Conservation (phyloP, 805 yeast genomes). For the Kregervanrija delftensis region DNA sequence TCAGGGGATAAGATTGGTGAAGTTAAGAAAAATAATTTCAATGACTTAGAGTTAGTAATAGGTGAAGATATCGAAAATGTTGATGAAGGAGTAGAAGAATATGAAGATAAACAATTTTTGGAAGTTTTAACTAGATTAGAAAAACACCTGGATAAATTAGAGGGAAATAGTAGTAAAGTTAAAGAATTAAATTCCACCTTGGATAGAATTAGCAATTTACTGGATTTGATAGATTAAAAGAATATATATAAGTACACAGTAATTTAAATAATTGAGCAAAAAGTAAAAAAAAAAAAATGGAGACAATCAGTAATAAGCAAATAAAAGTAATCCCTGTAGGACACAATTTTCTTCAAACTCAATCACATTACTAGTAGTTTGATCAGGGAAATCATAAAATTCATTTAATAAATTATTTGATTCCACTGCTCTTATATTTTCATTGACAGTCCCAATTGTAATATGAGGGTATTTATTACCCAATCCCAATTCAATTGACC, state of each 20-base stretch:
- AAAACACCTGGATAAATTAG: too few species aligned
- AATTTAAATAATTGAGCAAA: not conserved
- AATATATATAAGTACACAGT: not conserved
- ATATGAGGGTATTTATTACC: conserved; percentile 54
- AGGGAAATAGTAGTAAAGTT: not conserved
- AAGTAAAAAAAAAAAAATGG: not conserved
- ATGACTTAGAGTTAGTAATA: too few species aligned
- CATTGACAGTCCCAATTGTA: conserved; percentile 57
- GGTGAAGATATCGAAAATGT: too few species aligned
- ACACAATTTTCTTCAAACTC: conserved; percentile 9
- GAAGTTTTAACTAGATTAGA: too few species aligned
- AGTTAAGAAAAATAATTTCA: too few species aligned
- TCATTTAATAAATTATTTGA: conserved; percentile 35
- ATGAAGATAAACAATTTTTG: too few species aligned
- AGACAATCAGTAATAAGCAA: conserved; percentile 12
- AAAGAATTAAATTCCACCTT: not conserved
- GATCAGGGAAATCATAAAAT: conserved; percentile 15
- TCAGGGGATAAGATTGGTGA: too few species aligned
- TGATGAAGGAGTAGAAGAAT: too few species aligned
- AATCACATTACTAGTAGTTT: conserved; percentile 5
- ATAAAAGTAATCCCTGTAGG: conserved; percentile 14
- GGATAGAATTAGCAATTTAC: conserved; percentile 13
- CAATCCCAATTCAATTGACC: conserved; percentile 12
- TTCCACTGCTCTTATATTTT: conserved; percentile 41
- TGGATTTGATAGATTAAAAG: conserved; percentile 9